Evolutionary conservation across 2,329 filamentous ascomycete genomes (phyloP), one percentile per base, ranked within the genome.

Genomic region (Sclerotinia nivalis): DNA sequence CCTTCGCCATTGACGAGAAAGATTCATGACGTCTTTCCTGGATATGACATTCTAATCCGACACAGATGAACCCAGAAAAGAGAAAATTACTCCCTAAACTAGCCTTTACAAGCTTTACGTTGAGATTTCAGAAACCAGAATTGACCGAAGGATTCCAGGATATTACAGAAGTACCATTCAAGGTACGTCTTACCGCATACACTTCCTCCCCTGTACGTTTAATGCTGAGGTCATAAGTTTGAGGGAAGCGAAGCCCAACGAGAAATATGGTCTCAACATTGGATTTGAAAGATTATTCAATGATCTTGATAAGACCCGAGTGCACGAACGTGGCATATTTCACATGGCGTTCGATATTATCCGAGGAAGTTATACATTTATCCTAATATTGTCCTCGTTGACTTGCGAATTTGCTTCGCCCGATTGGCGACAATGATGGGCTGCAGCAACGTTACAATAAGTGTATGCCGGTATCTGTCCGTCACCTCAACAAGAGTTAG

Each of bases 141-240:
- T 71, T 86, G 1, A 84, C 86, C 18, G 96, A 99, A 80, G 95
- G 95, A 0, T 97, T 97, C 76, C 83, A 91, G 73, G 93, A 97
- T 74, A 87, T 99, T 49, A 83, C 87, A 0, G 87, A 88, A 68
- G 82, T 97, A 0, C 87, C 91, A 45, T 99, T 99, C 76, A 80
- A 85, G 81, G 86, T 88, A 81, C 52, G 82, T 79, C 49, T 37
- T 18, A 55, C 49, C 31, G n/a, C 69, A 56, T 64, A n/a, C 28
- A 45, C n/a, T 34, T 55, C 37, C 37, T 78, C 22, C 31, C 43
- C 45, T 61, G 40, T 64, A 64, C 61, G 56, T 49, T 64, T 20
- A 54, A 59, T 50, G 50, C 60, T 69, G 43, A 69, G 52, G 49
- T 56, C 25, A 70, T 72, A 68, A 78, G 76, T 77, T 78, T 56